A percentile compares a stretch with the other conserved stretches of the same genome.
Evolutionary conservation across 208 protist species (phyloP).

Genomic region (Acanthamoeba culbertsoni): DNA sequence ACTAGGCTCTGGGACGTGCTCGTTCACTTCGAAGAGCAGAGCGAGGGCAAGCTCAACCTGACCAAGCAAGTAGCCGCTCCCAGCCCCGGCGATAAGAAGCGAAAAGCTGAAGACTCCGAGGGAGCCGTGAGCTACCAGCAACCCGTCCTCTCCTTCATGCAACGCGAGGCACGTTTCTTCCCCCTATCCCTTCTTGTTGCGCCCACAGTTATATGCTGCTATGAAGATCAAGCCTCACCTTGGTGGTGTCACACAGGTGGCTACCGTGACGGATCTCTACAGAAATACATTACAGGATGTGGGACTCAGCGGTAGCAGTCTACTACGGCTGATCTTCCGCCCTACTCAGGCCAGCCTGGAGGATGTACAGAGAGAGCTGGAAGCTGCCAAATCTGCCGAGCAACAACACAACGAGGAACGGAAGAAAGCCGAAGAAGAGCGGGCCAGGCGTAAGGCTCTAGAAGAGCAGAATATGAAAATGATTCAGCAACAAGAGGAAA

Average conservation of each 20-base stretch:
- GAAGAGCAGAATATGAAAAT: not conserved
- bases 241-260: not conserved
- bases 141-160: not conserved
- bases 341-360: not conserved
- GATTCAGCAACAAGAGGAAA: not conserved
- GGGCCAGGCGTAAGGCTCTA: not conserved
- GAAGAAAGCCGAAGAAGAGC: not conserved
- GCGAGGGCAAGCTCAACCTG: slow-evolving; percentile 8
- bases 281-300: not conserved
- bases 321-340: slow-evolving; percentile 11
- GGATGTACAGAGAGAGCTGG: not conserved
- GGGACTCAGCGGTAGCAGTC: not conserved
- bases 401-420: not conserved
- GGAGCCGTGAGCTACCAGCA: not conserved
- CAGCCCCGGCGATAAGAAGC: not conserved
- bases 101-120: not conserved
- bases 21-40: not conserved
- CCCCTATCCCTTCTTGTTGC: not conserved
- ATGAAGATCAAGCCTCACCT: not conserved
- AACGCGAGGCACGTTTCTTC: not conserved
- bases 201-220: not conserved
- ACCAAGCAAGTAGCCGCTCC: not conserved
- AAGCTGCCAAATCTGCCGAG: not conserved
- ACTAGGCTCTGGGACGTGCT: not conserved
- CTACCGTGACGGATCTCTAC: not conserved